Percentiles rank a stretch among this genome's conserved stretches.
Evolutionary conservation across 768 basidiomycete genomes (phyloP).

Genomic region (Tubosaeta brunneosetosa): DNA sequence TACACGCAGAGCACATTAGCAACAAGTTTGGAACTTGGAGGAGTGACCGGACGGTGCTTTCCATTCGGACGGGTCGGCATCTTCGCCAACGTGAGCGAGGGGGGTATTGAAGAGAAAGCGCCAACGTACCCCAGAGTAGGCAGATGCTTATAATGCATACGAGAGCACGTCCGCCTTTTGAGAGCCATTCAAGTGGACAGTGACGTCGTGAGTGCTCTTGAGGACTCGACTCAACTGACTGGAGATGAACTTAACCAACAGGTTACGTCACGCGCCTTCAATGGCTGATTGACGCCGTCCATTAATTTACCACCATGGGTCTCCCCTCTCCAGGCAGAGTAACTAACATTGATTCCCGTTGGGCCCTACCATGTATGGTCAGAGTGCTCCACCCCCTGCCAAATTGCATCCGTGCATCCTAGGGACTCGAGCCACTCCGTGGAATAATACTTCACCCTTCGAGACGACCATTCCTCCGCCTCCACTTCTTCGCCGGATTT

Average conservation of each 20-base stretch:
- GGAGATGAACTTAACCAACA: conserved; percentile 9
- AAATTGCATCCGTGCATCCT: conserved; percentile 55
- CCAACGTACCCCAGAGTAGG: conserved; percentile 58
- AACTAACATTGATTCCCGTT: no score
- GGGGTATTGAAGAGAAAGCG: conserved; percentile 2
- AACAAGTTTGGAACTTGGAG: conserved; percentile 53
- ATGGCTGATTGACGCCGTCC: no score
- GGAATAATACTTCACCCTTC: conserved; percentile 48
- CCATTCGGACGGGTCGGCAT: conserved; percentile 53
- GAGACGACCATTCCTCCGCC: conserved; percentile 54
- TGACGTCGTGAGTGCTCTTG: conserved; percentile 68
- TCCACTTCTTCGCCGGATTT: conserved; percentile 30
- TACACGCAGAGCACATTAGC: conserved; percentile 59
- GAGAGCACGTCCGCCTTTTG: conserved; percentile 69
- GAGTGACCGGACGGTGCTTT: conserved; percentile 72
- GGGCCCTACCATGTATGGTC: no score
- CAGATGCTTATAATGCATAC: conserved; percentile 74
- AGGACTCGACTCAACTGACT: conserved; percentile 72
- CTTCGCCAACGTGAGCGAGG: conserved; percentile 16
- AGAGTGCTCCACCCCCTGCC: conserved; percentile 4
- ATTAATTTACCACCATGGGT: no score
- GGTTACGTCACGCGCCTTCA: no score
- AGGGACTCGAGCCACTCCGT: conserved; percentile 63
- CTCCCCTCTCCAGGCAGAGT: no score
- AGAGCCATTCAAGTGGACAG: conserved; percentile 51